phyloP scores from a whole-genome alignment of 768 basidiomycete genomes.

The Rhizopogon vinicolor region DNA sequence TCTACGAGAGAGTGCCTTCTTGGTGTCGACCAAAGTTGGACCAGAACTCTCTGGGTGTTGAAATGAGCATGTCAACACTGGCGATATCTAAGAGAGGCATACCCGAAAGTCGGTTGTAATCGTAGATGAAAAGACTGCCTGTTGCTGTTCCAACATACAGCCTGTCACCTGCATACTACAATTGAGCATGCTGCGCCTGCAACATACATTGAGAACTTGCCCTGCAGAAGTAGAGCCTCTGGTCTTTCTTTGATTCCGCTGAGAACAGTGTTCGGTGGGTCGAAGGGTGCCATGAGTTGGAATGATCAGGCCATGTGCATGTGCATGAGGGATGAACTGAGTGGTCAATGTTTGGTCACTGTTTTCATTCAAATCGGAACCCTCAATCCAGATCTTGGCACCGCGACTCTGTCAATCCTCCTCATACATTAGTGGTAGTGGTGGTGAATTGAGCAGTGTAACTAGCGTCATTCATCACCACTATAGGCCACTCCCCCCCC shows the following conservation, averaged over 20 bases:
- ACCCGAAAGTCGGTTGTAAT: conserved; percentile 37
- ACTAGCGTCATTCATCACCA: too few relatives aligned
- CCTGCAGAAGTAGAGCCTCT: conserved; percentile 27
- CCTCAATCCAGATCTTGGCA: too few relatives aligned
- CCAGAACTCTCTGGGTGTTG: background rate
- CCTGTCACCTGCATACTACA: conserved; percentile 37
- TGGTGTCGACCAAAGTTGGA: conserved; percentile 52
- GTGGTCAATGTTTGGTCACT: too few relatives aligned
- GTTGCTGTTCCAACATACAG: conserved; percentile 60
- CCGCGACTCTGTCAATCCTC: too few relatives aligned
- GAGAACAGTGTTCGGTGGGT: conserved; percentile 18
- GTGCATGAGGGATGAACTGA: background rate
- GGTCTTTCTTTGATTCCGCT: conserved; percentile 31
- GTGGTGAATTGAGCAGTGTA: too few relatives aligned
- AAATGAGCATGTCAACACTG: background rate
- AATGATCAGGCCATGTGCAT: background rate
- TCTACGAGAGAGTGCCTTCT: conserved; percentile 57
- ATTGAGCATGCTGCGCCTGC: background rate
- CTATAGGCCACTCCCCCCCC: too few relatives aligned
- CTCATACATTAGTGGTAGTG: too few relatives aligned
- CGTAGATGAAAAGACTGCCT: conserved; percentile 53
- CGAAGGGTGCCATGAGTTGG: conserved; percentile 28
- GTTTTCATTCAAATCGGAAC: too few relatives aligned
- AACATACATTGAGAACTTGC: conserved; percentile 10
- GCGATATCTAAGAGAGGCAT: conserved; percentile 8